Evolutionary conservation across 2,329 filamentous ascomycete genomes (phyloP).

Genomic region (Bertia moriformis): DNA sequence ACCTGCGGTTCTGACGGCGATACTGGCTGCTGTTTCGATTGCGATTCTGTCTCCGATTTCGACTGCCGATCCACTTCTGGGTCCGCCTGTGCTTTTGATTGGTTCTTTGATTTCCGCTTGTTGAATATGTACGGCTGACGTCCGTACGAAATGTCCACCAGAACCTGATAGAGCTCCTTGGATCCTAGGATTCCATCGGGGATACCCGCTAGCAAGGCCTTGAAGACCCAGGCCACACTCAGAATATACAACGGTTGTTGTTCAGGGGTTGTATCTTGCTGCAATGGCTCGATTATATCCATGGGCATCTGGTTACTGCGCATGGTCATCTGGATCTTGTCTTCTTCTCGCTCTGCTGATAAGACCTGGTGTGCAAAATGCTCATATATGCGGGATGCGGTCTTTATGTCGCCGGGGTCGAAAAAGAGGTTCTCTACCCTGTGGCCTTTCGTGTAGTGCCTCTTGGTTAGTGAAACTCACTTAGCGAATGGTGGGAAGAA

Average conservation of each 20-base stretch:
- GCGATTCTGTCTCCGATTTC: no score
- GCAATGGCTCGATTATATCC: slow-evolving; percentile 6
- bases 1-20: neutral
- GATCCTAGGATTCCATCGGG: slow-evolving; percentile 22
- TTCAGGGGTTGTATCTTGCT: neutral
- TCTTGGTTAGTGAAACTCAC: no score
- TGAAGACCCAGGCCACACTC: slow-evolving; percentile 17
- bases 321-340: slow-evolving; percentile 16
- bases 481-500: no score
- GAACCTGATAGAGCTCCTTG: slow-evolving; percentile 12
- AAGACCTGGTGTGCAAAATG: slow-evolving; percentile 21
- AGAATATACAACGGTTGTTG: slow-evolving; percentile 9
- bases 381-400: slow-evolving; percentile 18
- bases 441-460: no score
- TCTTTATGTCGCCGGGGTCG: slow-evolving; percentile 16
- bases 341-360: slow-evolving; percentile 15
- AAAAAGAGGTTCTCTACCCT: slow-evolving; percentile 16
- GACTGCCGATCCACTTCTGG: no score
- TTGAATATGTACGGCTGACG: neutral
- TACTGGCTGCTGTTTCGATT: no score
- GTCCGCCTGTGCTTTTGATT: no score
- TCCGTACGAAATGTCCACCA: slow-evolving; percentile 12
- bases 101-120: neutral
- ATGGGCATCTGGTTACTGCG: slow-evolving; percentile 15
- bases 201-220: slow-evolving; percentile 17